Conservation (phyloP, 148 eudicot species). For the Arbutus unedo region DNA sequence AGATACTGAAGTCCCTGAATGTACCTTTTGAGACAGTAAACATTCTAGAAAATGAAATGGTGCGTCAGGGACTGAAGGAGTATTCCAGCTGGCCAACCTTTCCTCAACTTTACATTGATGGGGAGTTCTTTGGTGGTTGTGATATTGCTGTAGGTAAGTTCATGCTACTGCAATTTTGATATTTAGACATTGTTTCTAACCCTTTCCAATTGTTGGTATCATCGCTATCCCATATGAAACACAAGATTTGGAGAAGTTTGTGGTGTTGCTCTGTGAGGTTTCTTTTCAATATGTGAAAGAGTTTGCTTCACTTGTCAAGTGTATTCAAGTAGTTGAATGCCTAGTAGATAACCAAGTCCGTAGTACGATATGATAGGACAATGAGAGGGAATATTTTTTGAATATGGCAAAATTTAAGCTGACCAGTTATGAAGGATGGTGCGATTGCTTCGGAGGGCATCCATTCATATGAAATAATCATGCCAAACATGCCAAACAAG, state of each 20-base stretch:
- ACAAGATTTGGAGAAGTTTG: neutral
- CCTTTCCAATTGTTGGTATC: neutral
- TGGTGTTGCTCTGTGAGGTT: neutral
- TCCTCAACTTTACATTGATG: constrained; percentile 93
- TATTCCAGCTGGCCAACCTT: constrained; percentile 99
- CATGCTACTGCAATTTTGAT: neutral
- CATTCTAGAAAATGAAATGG: constrained; percentile 76
- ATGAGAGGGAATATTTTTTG: neutral
- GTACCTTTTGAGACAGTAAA: constrained; percentile 84
- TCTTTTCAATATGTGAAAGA: neutral
- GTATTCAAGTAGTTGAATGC: neutral
- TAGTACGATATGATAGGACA: neutral
- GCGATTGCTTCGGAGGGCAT: neutral
- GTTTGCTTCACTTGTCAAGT: neutral
- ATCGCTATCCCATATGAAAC: neutral
- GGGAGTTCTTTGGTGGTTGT: constrained; percentile 97
- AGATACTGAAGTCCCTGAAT: constrained; percentile 61
- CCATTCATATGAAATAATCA: neutral
- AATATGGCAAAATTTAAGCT: neutral
- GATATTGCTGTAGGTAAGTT: constrained; percentile 88
- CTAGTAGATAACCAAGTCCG: neutral
- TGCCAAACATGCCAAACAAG: neutral
- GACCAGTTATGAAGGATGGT: neutral
- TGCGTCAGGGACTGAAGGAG: constrained; percentile 90
- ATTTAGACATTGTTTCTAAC: neutral